phyloP scores from a whole-genome alignment of 352 stramenopile species.

The Phytophthora nicotianae region DNA sequence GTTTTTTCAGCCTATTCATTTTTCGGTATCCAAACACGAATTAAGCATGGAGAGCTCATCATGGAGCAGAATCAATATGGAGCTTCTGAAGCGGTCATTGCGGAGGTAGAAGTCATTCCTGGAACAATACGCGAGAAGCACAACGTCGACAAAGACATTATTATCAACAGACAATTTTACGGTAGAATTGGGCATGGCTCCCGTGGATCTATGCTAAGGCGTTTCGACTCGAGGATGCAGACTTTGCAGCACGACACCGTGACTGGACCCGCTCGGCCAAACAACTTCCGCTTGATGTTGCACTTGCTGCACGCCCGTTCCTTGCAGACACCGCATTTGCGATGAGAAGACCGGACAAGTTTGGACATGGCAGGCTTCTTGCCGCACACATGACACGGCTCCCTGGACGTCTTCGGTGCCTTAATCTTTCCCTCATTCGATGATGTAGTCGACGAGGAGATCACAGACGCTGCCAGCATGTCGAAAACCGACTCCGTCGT shows the following conservation, averaged over 20 bases:
- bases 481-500: slow-evolving; percentile 28
- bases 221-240: slow-evolving; percentile 46
- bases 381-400: slow-evolving; percentile 27
- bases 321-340: slow-evolving; percentile 42
- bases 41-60: no score
- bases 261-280: slow-evolving; percentile 32
- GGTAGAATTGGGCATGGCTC: slow-evolving; percentile 43
- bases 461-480: slow-evolving; percentile 21
- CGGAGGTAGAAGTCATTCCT: no score
- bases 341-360: slow-evolving; percentile 29
- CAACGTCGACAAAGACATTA: no score
- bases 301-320: slow-evolving; percentile 44
- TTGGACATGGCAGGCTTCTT: slow-evolving; percentile 30
- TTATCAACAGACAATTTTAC: background rate
- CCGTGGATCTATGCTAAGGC: slow-evolving; percentile 38
- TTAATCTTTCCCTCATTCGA: slow-evolving; percentile 3
- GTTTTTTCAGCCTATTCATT: no score
- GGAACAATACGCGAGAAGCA: no score
- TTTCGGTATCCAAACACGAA: no score
- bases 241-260: slow-evolving; percentile 43
- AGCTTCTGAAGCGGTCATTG: no score
- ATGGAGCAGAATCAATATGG: no score
- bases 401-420: slow-evolving; percentile 2
- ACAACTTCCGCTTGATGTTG: slow-evolving; percentile 44
- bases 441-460: slow-evolving; percentile 19